These are phyloP conservation scores for Polytrichum formosum DNA, from an alignment of 225 moss, liverwort and hornwort genomes.

Conservation along the genomic window DNA sequence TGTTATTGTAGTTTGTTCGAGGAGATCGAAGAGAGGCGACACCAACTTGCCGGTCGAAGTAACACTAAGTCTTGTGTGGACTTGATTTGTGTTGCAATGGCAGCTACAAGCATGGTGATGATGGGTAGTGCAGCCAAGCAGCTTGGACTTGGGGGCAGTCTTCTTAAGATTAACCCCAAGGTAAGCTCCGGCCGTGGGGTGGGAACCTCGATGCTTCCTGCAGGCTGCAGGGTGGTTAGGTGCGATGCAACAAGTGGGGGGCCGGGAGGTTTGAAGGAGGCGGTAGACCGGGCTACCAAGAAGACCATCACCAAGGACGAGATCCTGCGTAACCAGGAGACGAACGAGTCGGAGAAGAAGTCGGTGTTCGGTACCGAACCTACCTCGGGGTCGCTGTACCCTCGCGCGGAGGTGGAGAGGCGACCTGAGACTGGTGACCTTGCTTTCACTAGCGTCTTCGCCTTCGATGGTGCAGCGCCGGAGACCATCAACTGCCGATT, in stretches of 20 bases:
- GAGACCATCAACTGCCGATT: constrained; percentile 14
- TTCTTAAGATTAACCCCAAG: too few relatives aligned
- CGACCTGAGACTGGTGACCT: constrained; percentile 1
- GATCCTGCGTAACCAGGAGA: constrained; percentile 14
- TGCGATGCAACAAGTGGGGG: background rate
- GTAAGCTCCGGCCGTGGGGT: too few relatives aligned
- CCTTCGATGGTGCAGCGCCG: constrained; percentile 10
- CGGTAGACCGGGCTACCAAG: constrained; percentile 19
- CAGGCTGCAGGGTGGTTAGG: too few relatives aligned
- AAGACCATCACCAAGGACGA: constrained; percentile 10
- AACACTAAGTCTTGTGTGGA: too few relatives aligned
- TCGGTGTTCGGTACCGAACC: background rate
- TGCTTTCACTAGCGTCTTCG: constrained; percentile 6
- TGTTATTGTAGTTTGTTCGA: too few relatives aligned
- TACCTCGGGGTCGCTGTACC: background rate
- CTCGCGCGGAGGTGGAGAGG: background rate
- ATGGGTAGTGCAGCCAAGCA: too few relatives aligned
- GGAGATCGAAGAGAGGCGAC: too few relatives aligned
- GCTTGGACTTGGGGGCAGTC: too few relatives aligned
- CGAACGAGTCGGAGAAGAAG: background rate
- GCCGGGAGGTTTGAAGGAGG: constrained; percentile 3
- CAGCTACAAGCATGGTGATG: too few relatives aligned
- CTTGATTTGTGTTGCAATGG: too few relatives aligned
- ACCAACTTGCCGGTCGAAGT: too few relatives aligned
- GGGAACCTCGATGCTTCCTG: too few relatives aligned